A percentile compares a stretch with the other conserved stretches of the same genome.
Conservation (phyloP, 2,329 filamentous ascomycete genomes). For the Arthrobotrys sinensis region DNA sequence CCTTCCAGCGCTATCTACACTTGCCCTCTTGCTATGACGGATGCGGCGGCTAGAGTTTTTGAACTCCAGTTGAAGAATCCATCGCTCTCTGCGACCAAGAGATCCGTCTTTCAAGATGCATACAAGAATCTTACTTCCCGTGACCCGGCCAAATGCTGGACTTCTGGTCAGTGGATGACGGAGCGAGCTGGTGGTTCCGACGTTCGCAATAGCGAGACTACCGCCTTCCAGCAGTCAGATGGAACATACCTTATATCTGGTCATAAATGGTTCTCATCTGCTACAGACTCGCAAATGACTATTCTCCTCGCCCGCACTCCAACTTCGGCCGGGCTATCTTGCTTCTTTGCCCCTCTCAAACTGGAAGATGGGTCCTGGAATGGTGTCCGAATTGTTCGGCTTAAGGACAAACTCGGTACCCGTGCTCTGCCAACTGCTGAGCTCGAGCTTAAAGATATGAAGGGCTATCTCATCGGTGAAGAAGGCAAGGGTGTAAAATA, state of each 20-base stretch:
- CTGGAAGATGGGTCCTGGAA: constrained; percentile 72
- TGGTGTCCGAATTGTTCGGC: constrained; percentile 77
- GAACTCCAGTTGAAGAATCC: constrained; percentile 33
- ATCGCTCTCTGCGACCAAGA: constrained; percentile 41
- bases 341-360: constrained; percentile 78
- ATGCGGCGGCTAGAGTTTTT: constrained; percentile 56
- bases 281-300: constrained; percentile 77
- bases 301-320: constrained; percentile 76
- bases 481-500: constrained; percentile 78
- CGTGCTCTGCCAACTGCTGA: constrained; percentile 80
- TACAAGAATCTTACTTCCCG: constrained; percentile 73
- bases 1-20: constrained; percentile 75
- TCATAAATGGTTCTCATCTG: constrained; percentile 81
- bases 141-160: constrained; percentile 74
- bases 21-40: constrained; percentile 77
- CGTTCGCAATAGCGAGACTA: constrained; percentile 78
- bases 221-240: constrained; percentile 70
- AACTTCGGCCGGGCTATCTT: constrained; percentile 71
- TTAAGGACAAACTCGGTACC: constrained; percentile 82
- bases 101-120: constrained; percentile 71
- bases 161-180: constrained; percentile 84
- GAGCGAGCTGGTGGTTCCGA: constrained; percentile 79
- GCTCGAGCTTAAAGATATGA: constrained; percentile 76
- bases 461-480: constrained; percentile 77
- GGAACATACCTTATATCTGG: constrained; percentile 76